A percentile compares a stretch with the other conserved stretches of the same genome.
Conservation (phyloP, 1,139 yeast species). For the Candida smagusa region DNA sequence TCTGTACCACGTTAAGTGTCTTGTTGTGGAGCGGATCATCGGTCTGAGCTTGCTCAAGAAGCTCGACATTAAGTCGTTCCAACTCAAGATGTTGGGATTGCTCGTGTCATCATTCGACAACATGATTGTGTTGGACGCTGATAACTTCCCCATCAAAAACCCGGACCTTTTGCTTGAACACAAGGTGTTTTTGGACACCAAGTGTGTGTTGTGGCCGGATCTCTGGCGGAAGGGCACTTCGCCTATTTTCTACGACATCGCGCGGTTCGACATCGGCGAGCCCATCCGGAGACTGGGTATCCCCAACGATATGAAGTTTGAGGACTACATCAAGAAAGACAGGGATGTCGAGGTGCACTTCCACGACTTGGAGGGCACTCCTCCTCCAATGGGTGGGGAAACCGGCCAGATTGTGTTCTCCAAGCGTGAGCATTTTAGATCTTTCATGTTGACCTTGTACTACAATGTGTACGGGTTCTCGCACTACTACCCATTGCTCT, state of each 20-base stretch:
- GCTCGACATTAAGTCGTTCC: conserved; percentile 16
- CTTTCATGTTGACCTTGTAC: conserved; percentile 29
- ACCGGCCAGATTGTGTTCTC: conserved; percentile 36
- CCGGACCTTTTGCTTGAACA: conserved; percentile 15
- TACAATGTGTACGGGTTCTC: conserved; percentile 28
- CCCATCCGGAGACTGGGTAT: conserved; percentile 14
- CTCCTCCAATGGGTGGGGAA: conserved; percentile 28
- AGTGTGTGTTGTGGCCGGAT: conserved; percentile 23
- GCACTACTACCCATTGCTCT: conserved; percentile 30
- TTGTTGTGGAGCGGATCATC: conserved; percentile 36
- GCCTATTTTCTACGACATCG: conserved; percentile 16
- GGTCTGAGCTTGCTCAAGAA: conserved; percentile 19
- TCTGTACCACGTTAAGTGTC: conserved; percentile 17
- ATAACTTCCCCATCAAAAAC: conserved; percentile 20
- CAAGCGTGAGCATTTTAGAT: conserved; percentile 25
- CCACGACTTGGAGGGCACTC: conserved; percentile 34
- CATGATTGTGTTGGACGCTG: conserved; percentile 21
- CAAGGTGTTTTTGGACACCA: conserved; percentile 12
- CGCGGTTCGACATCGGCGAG: conserved; percentile 18
- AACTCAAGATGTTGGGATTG: conserved; percentile 19
- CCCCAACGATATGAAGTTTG: conserved; percentile 13
- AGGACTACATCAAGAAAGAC: conserved; percentile 14
- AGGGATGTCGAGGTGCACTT: conserved; percentile 18
- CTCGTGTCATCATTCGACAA: conserved; percentile 20
- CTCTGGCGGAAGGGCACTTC: conserved; percentile 21